Base-by-base conservation (phyloP, 768 basidiomycete species). In the Tylopilus sp. region DNA sequence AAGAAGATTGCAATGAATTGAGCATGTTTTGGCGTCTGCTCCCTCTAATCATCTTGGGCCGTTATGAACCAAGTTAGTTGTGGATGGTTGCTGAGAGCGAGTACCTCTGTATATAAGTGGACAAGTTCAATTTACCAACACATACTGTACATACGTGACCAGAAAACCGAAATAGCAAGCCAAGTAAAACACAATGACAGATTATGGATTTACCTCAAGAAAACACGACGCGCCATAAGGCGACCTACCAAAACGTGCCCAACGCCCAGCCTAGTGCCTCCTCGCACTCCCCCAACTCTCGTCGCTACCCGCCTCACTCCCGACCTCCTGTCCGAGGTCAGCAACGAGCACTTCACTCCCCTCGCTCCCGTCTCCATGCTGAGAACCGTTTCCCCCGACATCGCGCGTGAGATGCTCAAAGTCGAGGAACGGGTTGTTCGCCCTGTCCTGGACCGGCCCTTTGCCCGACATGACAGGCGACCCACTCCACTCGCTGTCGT, bases 241-340 rank as follows among this genome's bases (percentile, higher is more conserved):
- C 13, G 10, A 13, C 41, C 1, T 30, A 43, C 31, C 43, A 8
- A 31, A 13, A 24, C 14, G 8, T 17, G 3, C 44, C n/a, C 16
- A 38, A 22, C 29, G n/a, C 40, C 24, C 30, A 28, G 24, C 17
- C 52, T 57, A 57, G 36, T 62, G 53, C 42, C 48, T 46, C 46
- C 50, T 57, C 29, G 54, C 65, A 28, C 65, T 67, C 28, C 62
- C 65, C 65, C 65, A 64, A 22, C 64, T 65, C 42, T 56, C 59
- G 3, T 61, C 65, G 6, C 64, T 65, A 3, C 55, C 64, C 1
- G 22, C 55, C 24, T 66, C 64, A 25, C 63, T 64, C 29, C 7
- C 50, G 6, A 43, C 61, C 31, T 52, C 59, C 4, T 46, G 60
- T 25, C 37, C 60, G 8, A 38, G 19, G 4, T 45, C 60, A 28